phyloP scores from a whole-genome alignment of 164 flowering plant genomes.

The Cinnamomum chago region DNA sequence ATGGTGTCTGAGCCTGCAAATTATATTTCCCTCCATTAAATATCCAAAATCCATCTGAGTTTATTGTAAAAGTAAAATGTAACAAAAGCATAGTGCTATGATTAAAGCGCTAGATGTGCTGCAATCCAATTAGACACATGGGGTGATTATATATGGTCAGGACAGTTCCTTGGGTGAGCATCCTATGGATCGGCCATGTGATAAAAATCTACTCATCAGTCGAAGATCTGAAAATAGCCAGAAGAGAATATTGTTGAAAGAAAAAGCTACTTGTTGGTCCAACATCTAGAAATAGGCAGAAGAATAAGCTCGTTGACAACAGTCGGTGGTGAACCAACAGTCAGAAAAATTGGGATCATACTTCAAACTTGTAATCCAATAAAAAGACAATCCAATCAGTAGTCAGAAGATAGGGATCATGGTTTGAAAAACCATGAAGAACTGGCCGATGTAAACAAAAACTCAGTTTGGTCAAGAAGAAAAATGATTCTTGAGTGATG shows the following conservation, averaged over 20 bases:
- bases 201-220: not conserved
- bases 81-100: not conserved
- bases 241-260: not conserved
- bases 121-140: not conserved
- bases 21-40: not conserved
- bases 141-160: not conserved
- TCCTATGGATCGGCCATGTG: not conserved
- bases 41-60: not conserved
- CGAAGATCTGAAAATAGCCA: not conserved
- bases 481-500: not conserved
- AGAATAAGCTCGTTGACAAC: no score
- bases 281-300: no score
- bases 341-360: no score
- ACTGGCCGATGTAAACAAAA: not conserved
- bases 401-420: not conserved
- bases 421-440: not conserved
- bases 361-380: not conserved
- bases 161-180: not conserved
- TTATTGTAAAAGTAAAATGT: not conserved
- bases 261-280: no score
- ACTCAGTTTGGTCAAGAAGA: not conserved
- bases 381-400: not conserved
- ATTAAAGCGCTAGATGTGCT: not conserved
- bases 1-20: slow-evolving; percentile 61
- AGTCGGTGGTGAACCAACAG: no score